phyloP scores from a whole-genome alignment of 805 yeast genomes.

The Metschnikowia shivogae region DNA sequence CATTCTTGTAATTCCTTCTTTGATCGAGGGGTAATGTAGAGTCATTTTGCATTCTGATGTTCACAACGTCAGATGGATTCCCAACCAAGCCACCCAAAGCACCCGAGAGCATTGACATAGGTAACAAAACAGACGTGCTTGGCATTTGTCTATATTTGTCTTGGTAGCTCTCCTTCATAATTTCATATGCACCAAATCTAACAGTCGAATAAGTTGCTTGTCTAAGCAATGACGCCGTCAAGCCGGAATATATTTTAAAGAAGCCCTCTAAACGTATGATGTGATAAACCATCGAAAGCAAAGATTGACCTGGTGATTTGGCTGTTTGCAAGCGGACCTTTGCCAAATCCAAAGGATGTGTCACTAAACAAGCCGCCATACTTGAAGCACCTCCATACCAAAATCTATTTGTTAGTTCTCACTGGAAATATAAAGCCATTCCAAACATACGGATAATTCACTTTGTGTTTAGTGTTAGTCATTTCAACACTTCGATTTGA shows the following conservation, averaged over 20 bases:
- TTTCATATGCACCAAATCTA: constrained; percentile 82
- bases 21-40: constrained; percentile 58
- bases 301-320: constrained; percentile 55
- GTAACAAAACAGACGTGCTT: constrained; percentile 57
- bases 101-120: constrained; percentile 83
- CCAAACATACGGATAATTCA: constrained; percentile 19
- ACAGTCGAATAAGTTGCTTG: constrained; percentile 88
- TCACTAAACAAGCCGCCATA: constrained; percentile 59
- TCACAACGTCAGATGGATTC: constrained; percentile 83
- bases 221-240: constrained; percentile 75
- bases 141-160: constrained; percentile 43
- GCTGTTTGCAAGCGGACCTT: constrained; percentile 87
- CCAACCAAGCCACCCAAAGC: constrained; percentile 82
- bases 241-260: constrained; percentile 73
- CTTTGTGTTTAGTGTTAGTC: constrained; percentile 16
- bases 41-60: constrained; percentile 89
- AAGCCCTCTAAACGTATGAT: constrained; percentile 62
- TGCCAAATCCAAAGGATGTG: constrained; percentile 84
- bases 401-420: constrained; percentile 30
- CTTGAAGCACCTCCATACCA: constrained; percentile 72
- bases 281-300: constrained; percentile 56
- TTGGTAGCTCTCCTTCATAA: constrained; percentile 52
- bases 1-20: constrained; percentile 72
- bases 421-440: background rate
- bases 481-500: constrained; percentile 1